Conservation (phyloP, 768 basidiomycete species). For the Russula brevipes region DNA sequence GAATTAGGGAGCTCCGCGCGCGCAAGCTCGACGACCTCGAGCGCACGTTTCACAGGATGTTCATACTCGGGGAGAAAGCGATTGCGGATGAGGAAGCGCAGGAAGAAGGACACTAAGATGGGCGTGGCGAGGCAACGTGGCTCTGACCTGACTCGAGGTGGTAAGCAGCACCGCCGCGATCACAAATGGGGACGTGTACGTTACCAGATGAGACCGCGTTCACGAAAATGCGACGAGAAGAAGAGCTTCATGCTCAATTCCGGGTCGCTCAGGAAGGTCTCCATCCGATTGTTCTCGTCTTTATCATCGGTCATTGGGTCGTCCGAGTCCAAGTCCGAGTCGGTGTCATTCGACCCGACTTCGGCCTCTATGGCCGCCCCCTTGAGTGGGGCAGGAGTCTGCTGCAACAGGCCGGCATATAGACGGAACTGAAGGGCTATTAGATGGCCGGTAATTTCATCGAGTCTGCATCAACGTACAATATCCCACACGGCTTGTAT, state of each 20-base stretch:
- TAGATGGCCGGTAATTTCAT: background rate
- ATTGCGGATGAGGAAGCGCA: slow-evolving; percentile 55
- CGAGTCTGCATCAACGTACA: slow-evolving; percentile 34
- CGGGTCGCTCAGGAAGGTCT: slow-evolving; percentile 57
- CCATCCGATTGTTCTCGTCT: slow-evolving; percentile 31
- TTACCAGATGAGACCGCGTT: slow-evolving; percentile 66
- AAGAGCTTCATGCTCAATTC: slow-evolving; percentile 56
- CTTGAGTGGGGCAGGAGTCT: slow-evolving; percentile 24
- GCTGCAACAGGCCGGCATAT: slow-evolving; percentile 48
- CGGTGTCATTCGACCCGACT: slow-evolving; percentile 15
- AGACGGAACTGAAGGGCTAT: slow-evolving; percentile 48
- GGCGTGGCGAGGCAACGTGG: slow-evolving; percentile 48
- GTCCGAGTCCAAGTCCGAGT: slow-evolving; percentile 31
- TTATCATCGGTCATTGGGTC: slow-evolving; percentile 24
- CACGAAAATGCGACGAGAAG: slow-evolving; percentile 62
- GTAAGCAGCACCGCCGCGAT: slow-evolving; percentile 23
- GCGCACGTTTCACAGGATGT: slow-evolving; percentile 42
- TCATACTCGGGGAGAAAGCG: slow-evolving; percentile 45
- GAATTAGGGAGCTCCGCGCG: slow-evolving; percentile 48
- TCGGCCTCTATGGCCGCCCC: slow-evolving; percentile 24
- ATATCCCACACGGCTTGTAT: slow-evolving; percentile 57
- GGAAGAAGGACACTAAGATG: slow-evolving; percentile 52
- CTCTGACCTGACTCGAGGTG: slow-evolving; percentile 37
- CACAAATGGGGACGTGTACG: background rate
- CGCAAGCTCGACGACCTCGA: slow-evolving; percentile 42